phyloP scores from a whole-genome alignment of 2,329 filamentous ascomycete genomes.

The Fusarium sp. region DNA sequence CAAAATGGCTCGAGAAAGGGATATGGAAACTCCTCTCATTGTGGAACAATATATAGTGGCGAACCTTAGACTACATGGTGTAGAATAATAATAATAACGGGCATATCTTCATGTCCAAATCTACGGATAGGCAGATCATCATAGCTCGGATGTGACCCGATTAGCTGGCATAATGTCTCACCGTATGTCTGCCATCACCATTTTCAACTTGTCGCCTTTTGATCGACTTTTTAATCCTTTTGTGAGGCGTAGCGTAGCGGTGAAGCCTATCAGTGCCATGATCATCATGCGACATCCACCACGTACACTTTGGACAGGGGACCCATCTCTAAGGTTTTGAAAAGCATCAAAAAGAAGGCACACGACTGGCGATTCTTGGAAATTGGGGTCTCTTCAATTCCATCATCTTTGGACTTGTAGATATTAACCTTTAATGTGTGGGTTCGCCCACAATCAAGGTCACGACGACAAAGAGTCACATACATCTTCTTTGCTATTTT shows the following conservation, averaged over 20 bases:
- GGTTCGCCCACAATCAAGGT: slow-evolving; percentile 2
- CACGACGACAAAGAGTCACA: slow-evolving; percentile 1
- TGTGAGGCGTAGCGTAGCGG: slow-evolving; percentile 40
- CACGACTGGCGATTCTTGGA: slow-evolving; percentile 12
- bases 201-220: background rate
- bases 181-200: slow-evolving; percentile 4
- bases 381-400: slow-evolving; percentile 2
- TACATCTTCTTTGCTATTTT: background rate
- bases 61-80: background rate
- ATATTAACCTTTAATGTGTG: slow-evolving; percentile 16
- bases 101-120: slow-evolving; percentile 1
- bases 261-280: slow-evolving; percentile 35
- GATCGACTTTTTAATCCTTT: background rate
- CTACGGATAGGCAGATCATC: slow-evolving; percentile 1
- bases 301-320: slow-evolving; percentile 29
- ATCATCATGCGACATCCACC: slow-evolving; percentile 41
- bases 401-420: background rate
- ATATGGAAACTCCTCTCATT: slow-evolving; percentile 1
- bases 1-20: background rate
- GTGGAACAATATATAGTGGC: background rate
- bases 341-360: slow-evolving; percentile 25
- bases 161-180: background rate
- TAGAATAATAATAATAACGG: slow-evolving; percentile 11
- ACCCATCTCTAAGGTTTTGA: slow-evolving; percentile 26
- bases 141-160: slow-evolving; percentile 14